Evolutionary conservation across 2,329 filamentous ascomycete genomes (phyloP), one percentile per base, ranked within the genome.

Genomic region (Plenodomus lindquistii): DNA sequence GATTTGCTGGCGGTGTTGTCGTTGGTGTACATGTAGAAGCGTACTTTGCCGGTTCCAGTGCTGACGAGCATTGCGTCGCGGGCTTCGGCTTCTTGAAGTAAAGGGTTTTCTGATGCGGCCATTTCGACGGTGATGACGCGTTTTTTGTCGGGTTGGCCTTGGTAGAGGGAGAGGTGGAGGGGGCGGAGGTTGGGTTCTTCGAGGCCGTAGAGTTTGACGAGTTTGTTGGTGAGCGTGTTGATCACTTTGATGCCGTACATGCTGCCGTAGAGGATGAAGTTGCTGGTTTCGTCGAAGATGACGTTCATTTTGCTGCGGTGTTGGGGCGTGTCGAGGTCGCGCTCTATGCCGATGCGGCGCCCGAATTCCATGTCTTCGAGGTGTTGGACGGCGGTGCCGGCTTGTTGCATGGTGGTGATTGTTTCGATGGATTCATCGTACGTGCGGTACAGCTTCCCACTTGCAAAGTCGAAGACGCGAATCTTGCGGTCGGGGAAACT

Each of bases 21-120:
- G 71, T 97, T 96, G 29, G 90, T 96, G 73, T 97, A 99, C 85
- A 97, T 91, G 80, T 97, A 99, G 76, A 99, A 99, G 35, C 95
- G 88, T 21, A 88, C 84, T 74, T 96, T 97, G 54, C 86, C 88
- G 38, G 89, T 86, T 0, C 86, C 93, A 0, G 94, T 97, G 9
- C 84, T 81, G 37, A 95, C 82, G 7, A 99, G 79, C 66, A 97
- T 93, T 0, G 95, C 92, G 68, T 99, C 94, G 52, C 92, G 83
- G 17, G 85, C 84, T 73, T 97, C 93, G 1, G 94, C 90, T 77
- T 97, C 92, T 66, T 94, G 89, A 2, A 99, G 81, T 1, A 99
- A 81, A 0, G 95, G 94, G 69, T 99, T 99, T 62, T 84, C 88
- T 27, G 90, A 96, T 0, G 95, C 94, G 1, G 94, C 95, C 94